Conservation (phyloP, 768 basidiomycete genomes). For the Calocybe gangraenosa region DNA sequence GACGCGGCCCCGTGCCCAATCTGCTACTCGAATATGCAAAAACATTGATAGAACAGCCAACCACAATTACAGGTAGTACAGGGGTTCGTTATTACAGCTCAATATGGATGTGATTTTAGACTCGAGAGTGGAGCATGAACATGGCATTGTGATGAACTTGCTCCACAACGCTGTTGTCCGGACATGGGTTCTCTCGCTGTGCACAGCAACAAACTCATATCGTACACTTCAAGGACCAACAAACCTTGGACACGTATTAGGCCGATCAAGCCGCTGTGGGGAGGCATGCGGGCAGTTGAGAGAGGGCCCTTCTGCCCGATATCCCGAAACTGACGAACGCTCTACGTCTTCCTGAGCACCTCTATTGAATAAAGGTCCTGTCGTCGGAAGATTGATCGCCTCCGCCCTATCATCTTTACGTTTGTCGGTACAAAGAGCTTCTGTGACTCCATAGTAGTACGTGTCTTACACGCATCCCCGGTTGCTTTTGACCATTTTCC, state of each 20-base stretch:
- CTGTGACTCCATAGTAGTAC: conserved; percentile 5
- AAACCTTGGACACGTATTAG: conserved; percentile 33
- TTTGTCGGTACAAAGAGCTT: background rate
- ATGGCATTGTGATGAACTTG: conserved; percentile 26
- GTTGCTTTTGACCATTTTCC: background rate
- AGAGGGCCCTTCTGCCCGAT: conserved; percentile 13
- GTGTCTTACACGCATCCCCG: background rate
- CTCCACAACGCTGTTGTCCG: conserved; percentile 14
- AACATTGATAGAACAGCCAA: conserved; percentile 24
- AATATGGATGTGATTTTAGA: conserved; percentile 49
- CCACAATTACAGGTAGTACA: background rate
- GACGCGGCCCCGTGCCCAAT: conserved; percentile 7
- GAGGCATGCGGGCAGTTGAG: conserved; percentile 13
- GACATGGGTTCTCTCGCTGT: background rate
- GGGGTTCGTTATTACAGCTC: conserved; percentile 21
- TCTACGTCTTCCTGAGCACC: conserved; percentile 32
- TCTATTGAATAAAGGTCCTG: conserved; percentile 14
- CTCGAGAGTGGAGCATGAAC: conserved; percentile 25
- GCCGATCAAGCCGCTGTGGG: conserved; percentile 28
- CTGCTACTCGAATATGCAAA: conserved; percentile 23
- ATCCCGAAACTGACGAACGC: conserved; percentile 42
- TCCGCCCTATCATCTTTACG: background rate
- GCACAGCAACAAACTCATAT: conserved; percentile 17
- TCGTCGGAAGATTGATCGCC: conserved; percentile 4
- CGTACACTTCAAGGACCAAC: conserved; percentile 19